phyloP scores from a whole-genome alignment of 2,329 filamentous ascomycete species.

The Xylaria sp. region DNA sequence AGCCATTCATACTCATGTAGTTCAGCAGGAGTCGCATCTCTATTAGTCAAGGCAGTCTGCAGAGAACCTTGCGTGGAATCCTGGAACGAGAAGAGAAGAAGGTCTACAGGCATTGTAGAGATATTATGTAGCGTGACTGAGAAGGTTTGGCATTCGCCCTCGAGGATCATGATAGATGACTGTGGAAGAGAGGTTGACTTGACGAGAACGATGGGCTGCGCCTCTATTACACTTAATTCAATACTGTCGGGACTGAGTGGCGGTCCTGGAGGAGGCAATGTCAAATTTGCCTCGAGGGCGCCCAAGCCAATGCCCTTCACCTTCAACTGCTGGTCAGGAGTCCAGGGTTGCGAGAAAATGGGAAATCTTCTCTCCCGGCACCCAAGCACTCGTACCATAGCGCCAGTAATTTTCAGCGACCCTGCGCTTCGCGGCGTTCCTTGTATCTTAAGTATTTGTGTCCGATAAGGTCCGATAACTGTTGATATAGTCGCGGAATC shows the following conservation, averaged over 20 bases:
- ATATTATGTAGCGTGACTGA: conserved; percentile 83
- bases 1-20: conserved; percentile 88
- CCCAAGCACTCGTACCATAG: conserved; percentile 80
- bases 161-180: conserved; percentile 89
- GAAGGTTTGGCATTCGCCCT: conserved; percentile 85
- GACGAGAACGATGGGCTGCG: conserved; percentile 81
- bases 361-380: conserved; percentile 87
- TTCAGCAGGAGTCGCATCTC: conserved; percentile 81
- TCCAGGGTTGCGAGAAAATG: conserved; percentile 83
- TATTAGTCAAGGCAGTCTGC: conserved; percentile 78
- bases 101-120: conserved; percentile 78
- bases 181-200: conserved; percentile 83
- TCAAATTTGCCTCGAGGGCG: conserved; percentile 62
- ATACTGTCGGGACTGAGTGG: conserved; percentile 63
- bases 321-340: conserved; percentile 74
- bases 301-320: conserved; percentile 79
- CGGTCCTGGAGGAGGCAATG: conserved; percentile 54
- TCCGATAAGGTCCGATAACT: conserved; percentile 81
- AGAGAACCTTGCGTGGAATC: conserved; percentile 86
- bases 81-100: conserved; percentile 88
- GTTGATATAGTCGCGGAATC: conserved; percentile 72
- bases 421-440: conserved; percentile 77
- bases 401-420: conserved; percentile 78
- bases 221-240: conserved; percentile 78
- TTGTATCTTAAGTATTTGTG: conserved; percentile 78